Evolutionary conservation across 1,284 basidiomycete genomes (phyloP), one percentile per base, ranked within the genome.

Genomic region (Laetiporus sulphureus): DNA sequence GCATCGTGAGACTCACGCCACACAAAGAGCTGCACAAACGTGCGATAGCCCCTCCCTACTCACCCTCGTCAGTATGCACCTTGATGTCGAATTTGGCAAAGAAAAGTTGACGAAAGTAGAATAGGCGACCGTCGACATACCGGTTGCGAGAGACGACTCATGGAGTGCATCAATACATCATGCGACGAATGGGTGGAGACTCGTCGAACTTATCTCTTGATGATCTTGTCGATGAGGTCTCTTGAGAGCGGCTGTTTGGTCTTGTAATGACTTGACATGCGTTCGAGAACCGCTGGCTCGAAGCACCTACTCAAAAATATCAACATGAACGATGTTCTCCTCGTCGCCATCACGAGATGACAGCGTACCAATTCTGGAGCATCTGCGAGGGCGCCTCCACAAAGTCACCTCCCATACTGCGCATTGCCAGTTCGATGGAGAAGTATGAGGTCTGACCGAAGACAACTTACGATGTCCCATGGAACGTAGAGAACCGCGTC

Each of bases 311-410:
- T 4, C 4, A 3, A 5, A 4, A 1, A n/a, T n/a, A n/a, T n/a
- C n/a, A n/a, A n/a, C n/a, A n/a, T n/a, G n/a, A n/a, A n/a, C n/a
- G n/a, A n/a, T n/a, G n/a, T n/a, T n/a, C n/a, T n/a, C n/a, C n/a
- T n/a, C n/a, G n/a, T n/a, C n/a, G n/a, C n/a, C n/a, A n/a, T n/a
- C n/a, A n/a, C n/a, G n/a, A n/a, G n/a, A n/a, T n/a, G n/a, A n/a
- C n/a, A n/a, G 19, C 66, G 6, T 34, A 79, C 90, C 89, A 93
- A 58, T 92, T 90, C 64, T 93, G 90, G 46, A 92, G 68, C 90
- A 92, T 91, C 64, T 92, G 88, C 15, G 80, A 84, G 0, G 88
- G 90, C 0, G 87, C 86, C 62, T 91, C 89, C 5, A 89, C 88
- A 51, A 92, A 93, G 63, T 93, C 90, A 12, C 83, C 60, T 1